phyloP scores from a whole-genome alignment of 768 basidiomycete genomes.

The Omphalotus guepiniiformis region DNA sequence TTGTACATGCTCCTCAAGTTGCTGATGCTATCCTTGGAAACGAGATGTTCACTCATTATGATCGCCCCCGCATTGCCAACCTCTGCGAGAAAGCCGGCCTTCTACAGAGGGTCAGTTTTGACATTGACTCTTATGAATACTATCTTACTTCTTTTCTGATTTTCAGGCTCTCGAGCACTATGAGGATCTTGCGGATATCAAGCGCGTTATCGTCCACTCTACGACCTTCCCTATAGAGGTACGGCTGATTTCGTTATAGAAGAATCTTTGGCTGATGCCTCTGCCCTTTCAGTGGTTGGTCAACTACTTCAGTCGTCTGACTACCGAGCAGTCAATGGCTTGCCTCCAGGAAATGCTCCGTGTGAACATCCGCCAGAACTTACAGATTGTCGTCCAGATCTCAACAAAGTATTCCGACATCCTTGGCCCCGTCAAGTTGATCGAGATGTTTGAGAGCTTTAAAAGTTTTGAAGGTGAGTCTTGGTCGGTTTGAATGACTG shows the following conservation, averaged over 20 bases:
- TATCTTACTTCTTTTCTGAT: constrained; percentile 12
- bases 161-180: constrained; percentile 95
- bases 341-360: constrained; percentile 97
- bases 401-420: constrained; percentile 99
- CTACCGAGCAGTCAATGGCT: constrained; percentile 94
- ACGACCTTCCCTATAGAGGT: constrained; percentile 81
- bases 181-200: constrained; percentile 97
- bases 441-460: constrained; percentile 97
- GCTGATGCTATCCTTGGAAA: constrained; percentile 98
- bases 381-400: constrained; percentile 94
- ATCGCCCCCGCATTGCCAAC: constrained; percentile 94
- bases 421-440: constrained; percentile 93
- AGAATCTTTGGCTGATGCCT: background rate
- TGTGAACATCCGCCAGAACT: constrained; percentile 95
- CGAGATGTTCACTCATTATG: constrained; percentile 97
- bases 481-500: background rate
- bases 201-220: constrained; percentile 94
- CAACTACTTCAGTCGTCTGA: constrained; percentile 93
- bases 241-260: constrained; percentile 22
- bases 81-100: constrained; percentile 98
- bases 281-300: constrained; percentile 75
- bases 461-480: constrained; percentile 91
- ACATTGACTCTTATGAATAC: background rate
- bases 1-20: constrained; percentile 95
- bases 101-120: constrained; percentile 71